These are phyloP conservation scores for Pseudocercospora pini-densiflorae DNA, from an alignment of 2,329 filamentous ascomycete species.

Conservation along the genomic window DNA sequence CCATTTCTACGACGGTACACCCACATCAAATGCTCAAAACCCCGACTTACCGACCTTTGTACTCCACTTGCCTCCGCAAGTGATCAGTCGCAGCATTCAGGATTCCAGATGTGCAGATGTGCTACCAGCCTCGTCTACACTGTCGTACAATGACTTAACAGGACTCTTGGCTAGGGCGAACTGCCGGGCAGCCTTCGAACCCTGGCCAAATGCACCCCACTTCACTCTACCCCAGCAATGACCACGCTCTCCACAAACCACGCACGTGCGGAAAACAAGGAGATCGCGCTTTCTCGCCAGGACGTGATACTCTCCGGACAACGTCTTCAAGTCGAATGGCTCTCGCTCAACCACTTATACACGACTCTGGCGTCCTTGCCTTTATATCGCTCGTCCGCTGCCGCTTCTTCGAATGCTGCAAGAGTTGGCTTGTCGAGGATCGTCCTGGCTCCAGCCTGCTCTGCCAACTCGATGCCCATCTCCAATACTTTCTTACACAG, in stretches of 20 bases:
- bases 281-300: too few relatives aligned
- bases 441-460: background rate
- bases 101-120: background rate
- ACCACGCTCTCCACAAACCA: background rate
- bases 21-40: background rate
- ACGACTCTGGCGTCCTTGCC: background rate
- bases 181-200: background rate
- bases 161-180: background rate
- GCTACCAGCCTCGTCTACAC: background rate
- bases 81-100: background rate
- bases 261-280: background rate
- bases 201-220: background rate
- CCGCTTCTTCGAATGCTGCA: background rate
- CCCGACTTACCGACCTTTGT: background rate
- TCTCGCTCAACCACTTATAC: background rate
- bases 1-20: background rate
- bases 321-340: background rate
- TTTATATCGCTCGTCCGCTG: background rate
- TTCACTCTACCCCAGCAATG: background rate
- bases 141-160: background rate
- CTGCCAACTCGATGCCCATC: background rate
- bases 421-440: background rate
- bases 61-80: background rate
- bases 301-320: background rate
- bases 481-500: background rate